Evolutionary conservation across 2,329 filamentous ascomycete genomes (phyloP).

Genomic region (Verticillium klebahnii): DNA sequence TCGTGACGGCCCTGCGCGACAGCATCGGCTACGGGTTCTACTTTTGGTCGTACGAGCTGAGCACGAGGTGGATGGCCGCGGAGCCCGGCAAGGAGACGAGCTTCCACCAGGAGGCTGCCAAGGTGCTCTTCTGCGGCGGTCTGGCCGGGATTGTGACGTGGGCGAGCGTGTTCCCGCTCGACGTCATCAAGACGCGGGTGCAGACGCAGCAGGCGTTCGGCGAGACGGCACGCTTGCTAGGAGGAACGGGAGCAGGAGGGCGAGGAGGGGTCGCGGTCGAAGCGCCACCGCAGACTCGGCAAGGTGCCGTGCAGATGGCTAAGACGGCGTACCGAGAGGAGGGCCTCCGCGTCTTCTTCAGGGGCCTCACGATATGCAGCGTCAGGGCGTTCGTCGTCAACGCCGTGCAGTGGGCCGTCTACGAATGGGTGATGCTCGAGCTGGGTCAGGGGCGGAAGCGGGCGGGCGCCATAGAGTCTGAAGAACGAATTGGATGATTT

Average conservation of each 20-base stretch:
- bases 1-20: constrained; percentile 77
- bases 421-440: constrained; percentile 78
- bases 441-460: constrained; percentile 32
- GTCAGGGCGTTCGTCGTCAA: constrained; percentile 87
- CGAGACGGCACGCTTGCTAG: constrained; percentile 26
- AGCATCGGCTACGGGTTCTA: constrained; percentile 96
- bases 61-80: constrained; percentile 52
- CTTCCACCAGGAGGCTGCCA: constrained; percentile 45
- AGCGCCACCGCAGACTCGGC: constrained; percentile 18
- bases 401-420: constrained; percentile 87
- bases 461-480: background rate
- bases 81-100: constrained; percentile 5
- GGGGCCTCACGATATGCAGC: constrained; percentile 76
- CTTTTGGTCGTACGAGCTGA: constrained; percentile 87
- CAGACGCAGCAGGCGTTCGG: constrained; percentile 59
- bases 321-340: constrained; percentile 60
- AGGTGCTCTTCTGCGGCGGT: constrained; percentile 77
- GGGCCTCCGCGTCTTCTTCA: constrained; percentile 62
- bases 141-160: constrained; percentile 84
- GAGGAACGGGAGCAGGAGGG: constrained; percentile 4
- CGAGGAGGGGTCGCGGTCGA: constrained; percentile 5
- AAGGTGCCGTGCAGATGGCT: constrained; percentile 60
- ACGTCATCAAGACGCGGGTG: constrained; percentile 89
- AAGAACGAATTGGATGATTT: background rate
- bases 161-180: constrained; percentile 85